Conservation (phyloP, 23 red algal genomes). For the Agarophyton chilense region DNA sequence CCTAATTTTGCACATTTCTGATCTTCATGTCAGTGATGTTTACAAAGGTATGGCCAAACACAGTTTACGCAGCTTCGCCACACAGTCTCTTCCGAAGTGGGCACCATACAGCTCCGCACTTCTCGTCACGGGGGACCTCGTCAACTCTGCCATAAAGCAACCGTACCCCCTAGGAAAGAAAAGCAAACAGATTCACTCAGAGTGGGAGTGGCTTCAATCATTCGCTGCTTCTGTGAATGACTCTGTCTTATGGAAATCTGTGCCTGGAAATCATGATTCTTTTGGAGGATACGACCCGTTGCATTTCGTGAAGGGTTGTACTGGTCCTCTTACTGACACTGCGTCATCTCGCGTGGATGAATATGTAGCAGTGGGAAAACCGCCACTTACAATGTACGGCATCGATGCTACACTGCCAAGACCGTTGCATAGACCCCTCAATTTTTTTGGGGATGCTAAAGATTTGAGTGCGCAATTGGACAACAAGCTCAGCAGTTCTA, state of each 20-base stretch:
- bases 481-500: background rate
- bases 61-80: constrained; percentile 7
- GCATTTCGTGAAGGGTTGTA: background rate
- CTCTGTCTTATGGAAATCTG: constrained; percentile 50
- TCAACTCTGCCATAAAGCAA: constrained; percentile 39
- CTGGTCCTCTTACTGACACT: background rate
- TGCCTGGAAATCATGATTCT: constrained; percentile 63
- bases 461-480: background rate
- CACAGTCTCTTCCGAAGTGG: constrained; percentile 27
- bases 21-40: constrained; percentile 42
- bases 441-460: constrained; percentile 66
- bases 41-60: constrained; percentile 12
- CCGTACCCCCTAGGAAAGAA: constrained; percentile 30
- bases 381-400: background rate
- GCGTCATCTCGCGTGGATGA: background rate
- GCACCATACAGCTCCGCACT: constrained; percentile 7
- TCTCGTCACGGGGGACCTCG: constrained; percentile 60
- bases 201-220: constrained; percentile 37
- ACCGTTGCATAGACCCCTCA: constrained; percentile 64
- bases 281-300: constrained; percentile 21
- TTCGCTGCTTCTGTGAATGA: constrained; percentile 25
- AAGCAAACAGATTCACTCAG: constrained; percentile 39
- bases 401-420: constrained; percentile 47
- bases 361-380: background rate
- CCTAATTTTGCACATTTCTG: constrained; percentile 53